Evolutionary conservation across 768 basidiomycete species (phyloP), one percentile per base, ranked within the genome.

Genomic region (Stropharia rugosoannulata): DNA sequence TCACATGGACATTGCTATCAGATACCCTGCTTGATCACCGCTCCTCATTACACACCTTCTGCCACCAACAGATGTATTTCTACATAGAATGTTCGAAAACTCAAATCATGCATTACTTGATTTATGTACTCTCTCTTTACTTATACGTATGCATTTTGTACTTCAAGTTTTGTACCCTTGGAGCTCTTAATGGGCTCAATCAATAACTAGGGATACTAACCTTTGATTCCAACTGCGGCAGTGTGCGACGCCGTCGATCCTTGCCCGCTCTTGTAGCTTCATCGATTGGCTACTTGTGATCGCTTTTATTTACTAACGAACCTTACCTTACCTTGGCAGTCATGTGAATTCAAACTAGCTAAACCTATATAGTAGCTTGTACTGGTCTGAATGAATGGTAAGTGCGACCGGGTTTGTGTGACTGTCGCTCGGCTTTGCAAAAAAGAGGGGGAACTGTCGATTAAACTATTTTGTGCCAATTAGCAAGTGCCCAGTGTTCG

Each of bases 41-140:
- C 29, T 45, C 22, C 18, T 55, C 45, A 44, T 32, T 54, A 35
- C 29, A 27, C 49, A 42, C 42, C 58, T 51, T 56, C 54, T 50
- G 37, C 16, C 41, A 53, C 16, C 25, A 42, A 22, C 38, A 49
- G 32, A 42, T 65, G 64, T 63, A 65, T 63, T 62, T 63, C 55
- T 62, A 63, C 57, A 45, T 62, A 65, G 57, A 60, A 42, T 48
- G 45, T 40, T 15, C 44, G 18, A 16, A 52, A 41, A 43, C 39
- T 32, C 35, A 29, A 35, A 53, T 37, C 39, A 45, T 29, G 19
- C 29, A 9, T 27, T 27, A 27, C 49, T 54, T 25, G 45, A 46
- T 46, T 27, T 46, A 27, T 27, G 45, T 27, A 25, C 45, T 29
- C 22, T 46, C 39, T 27, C 38, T 46, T 22, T 29, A 46, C 10